Evolutionary conservation across 805 yeast genomes (phyloP), one percentile per base, ranked within the genome.

Genomic region (Kluyveromyces wickerhamii): DNA sequence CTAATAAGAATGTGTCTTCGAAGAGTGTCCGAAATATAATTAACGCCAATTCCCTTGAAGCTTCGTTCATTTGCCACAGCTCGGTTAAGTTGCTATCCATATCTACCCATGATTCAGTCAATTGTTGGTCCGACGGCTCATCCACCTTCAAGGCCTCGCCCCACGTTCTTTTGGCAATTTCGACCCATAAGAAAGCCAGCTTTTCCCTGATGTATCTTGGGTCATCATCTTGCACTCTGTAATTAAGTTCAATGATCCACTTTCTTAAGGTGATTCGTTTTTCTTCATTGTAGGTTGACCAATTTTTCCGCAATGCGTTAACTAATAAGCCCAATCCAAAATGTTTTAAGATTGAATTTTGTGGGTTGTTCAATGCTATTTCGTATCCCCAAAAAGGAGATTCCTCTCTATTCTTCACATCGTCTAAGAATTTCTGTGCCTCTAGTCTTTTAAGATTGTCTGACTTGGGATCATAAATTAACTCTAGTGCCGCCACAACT

Each of bases 331-430:
- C 77, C 25, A 92, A 64, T 0, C 98, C 98, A 56, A 77, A 92
- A 58, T 94, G 96, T 41, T 95, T 76, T 16, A 88, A 87, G 18
- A 85, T 76, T 44, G 67, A 72, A 52, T 79, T 73, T 28, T 72
- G 65, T 45, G 57, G 77, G 64, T 61, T 73, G 64, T 55, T 76
- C 17, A 74, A 53, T 1, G 95, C 86, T 39, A 92, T 68, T 54
- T 82, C 86, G 59, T 79, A 89, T 3, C 96, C 96, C 88, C 95
- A 86, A 41, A 65, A 74, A 0, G 98, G 96, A 14, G 94, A 79
- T 52, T 88, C 94, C 7, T 79, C 82, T 41, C 80, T 77, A 28
- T 67, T 61, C 52, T 85, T 88, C 17, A 89, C 73, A 8, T 74
- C 65, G 47, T 87, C 96, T 21, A 92, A 65, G 45, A 85, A 84